Percentiles rank a stretch among this genome's conserved stretches.
Evolutionary conservation across 78 protist genomes (phyloP).

Genomic region (Dictyostelium capitatum): DNA sequence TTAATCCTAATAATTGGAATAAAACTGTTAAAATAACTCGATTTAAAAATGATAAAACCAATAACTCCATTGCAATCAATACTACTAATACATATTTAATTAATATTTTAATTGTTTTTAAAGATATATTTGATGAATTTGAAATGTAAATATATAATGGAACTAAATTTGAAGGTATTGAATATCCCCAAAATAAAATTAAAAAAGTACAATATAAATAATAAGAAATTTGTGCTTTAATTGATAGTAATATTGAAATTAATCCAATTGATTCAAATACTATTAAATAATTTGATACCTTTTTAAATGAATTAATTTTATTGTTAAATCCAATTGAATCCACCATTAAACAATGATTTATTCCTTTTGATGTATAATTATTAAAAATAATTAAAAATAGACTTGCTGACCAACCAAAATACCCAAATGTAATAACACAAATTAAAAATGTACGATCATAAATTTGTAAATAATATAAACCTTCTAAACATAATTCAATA

Average conservation of each 20-base stretch:
- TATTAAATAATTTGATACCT: slow-evolving; percentile 8
- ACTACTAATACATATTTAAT: neutral
- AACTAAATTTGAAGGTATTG: slow-evolving; percentile 50
- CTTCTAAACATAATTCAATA: slow-evolving; percentile 66
- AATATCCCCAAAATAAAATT: slow-evolving; percentile 64
- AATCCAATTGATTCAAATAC: neutral
- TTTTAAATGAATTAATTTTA: slow-evolving; percentile 3
- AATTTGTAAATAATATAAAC: slow-evolving; percentile 86
- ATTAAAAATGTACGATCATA: slow-evolving; percentile 88
- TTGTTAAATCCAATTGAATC: neutral
- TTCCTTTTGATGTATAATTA: slow-evolving; percentile 40
- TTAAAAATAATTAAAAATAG: slow-evolving; percentile 49
- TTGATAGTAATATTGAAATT: slow-evolving; percentile 19
- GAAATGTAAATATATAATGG: slow-evolving; percentile 41
- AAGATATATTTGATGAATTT: neutral
- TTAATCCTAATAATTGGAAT: slow-evolving; percentile 11
- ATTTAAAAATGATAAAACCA: slow-evolving; percentile 65
- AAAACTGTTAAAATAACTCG: slow-evolving; percentile 30
- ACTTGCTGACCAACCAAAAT: slow-evolving; percentile 82
- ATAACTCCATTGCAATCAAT: slow-evolving; percentile 15
- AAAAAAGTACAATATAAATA: slow-evolving; percentile 65
- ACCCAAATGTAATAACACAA: slow-evolving; percentile 86
- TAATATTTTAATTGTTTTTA: neutral
- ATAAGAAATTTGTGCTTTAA: slow-evolving; percentile 59
- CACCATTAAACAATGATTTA: neutral